Conservation (phyloP, 371 early-diverging fungal genomes). For the Apophysomyces trapeziformis region DNA sequence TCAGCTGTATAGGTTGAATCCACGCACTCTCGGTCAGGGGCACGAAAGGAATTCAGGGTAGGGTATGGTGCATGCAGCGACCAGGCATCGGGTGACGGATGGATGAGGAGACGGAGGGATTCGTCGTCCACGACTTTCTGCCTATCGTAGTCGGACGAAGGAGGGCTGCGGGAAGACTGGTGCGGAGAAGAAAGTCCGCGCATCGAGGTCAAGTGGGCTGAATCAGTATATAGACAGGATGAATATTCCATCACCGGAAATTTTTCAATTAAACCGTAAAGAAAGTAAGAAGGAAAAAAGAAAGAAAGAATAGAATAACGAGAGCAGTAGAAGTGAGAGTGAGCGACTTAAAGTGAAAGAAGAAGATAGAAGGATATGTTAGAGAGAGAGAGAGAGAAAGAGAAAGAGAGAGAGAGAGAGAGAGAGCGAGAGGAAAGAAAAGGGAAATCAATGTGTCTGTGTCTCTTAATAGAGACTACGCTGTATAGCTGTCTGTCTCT, state of each 20-base stretch:
- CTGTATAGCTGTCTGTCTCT: neutral
- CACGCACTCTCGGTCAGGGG: conserved; percentile 4
- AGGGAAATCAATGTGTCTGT: no score
- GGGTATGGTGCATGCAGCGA: neutral
- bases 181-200: conserved; percentile 10
- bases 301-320: neutral
- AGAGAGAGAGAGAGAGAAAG: neutral
- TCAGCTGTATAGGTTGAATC: conserved; percentile 22
- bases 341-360: neutral
- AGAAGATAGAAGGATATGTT: neutral
- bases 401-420: neutral
- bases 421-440: neutral
- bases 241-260: neutral
- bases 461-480: no score
- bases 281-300: neutral
- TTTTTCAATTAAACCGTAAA: neutral
- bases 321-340: neutral
- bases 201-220: conserved; percentile 4
- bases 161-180: conserved; percentile 7
- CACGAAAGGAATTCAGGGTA: neutral
- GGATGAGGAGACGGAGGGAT: neutral
- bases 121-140: neutral
- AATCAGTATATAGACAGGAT: neutral
- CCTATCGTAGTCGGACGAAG: neutral
- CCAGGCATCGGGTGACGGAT: neutral